Conservation (phyloP, 371 early-diverging fungal species). For the Capillidium heterosporum region DNA sequence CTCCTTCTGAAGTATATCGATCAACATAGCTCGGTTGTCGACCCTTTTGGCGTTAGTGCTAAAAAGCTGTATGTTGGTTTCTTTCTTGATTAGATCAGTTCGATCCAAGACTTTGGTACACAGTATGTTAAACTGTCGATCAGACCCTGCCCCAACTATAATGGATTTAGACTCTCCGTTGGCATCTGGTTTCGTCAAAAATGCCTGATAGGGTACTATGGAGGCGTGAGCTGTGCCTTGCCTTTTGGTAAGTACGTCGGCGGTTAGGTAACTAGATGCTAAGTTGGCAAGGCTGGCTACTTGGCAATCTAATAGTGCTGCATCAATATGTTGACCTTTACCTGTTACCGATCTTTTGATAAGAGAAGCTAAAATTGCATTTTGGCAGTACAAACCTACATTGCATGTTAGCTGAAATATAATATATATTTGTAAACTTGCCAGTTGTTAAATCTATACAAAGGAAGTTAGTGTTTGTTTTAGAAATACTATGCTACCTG, state of each 20-base stretch:
- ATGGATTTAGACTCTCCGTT: conserved; percentile 26
- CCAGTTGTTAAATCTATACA: conserved; percentile 2
- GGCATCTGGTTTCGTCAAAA: conserved; percentile 44
- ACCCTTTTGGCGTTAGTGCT: conserved; percentile 53
- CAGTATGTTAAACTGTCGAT: conserved; percentile 55
- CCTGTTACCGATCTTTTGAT: conserved; percentile 41
- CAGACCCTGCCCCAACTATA: conserved; percentile 80
- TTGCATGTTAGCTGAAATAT: neutral
- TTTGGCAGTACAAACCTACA: conserved; percentile 74
- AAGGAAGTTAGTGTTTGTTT: neutral
- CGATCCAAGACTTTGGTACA: conserved; percentile 19
- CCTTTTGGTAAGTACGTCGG: conserved; percentile 53
- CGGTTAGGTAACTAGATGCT: conserved; percentile 67
- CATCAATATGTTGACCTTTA: conserved; percentile 70
- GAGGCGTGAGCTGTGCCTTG: conserved; percentile 79
- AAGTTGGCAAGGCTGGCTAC: conserved; percentile 77
- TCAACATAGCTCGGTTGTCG: conserved; percentile 39
- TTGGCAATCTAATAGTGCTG: conserved; percentile 69
- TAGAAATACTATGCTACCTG: conserved; percentile 23
- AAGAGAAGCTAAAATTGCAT: conserved; percentile 76
- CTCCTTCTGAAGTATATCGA: conserved; percentile 25
- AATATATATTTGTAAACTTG: neutral
- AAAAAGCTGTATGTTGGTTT: conserved; percentile 16
- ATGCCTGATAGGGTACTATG: conserved; percentile 83
- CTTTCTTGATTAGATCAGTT: neutral